Conservation (phyloP, 2,329 filamentous ascomycete species). For the Colletotrichum tofieldiae region DNA sequence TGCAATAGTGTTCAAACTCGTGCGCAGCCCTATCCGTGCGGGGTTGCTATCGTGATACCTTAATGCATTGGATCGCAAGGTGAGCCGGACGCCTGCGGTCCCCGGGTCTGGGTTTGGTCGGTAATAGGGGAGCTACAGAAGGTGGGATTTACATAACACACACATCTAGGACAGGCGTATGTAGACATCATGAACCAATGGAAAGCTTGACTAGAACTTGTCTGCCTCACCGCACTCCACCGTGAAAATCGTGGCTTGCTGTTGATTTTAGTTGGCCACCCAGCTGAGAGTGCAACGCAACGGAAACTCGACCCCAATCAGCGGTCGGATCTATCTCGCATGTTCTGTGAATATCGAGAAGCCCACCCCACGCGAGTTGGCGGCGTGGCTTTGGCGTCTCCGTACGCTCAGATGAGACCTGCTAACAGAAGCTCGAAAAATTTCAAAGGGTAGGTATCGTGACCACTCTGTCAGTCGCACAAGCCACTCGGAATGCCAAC, state of each 20-base stretch:
- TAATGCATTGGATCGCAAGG: slow-evolving; percentile 32
- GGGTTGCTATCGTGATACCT: slow-evolving; percentile 22
- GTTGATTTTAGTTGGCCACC: neutral
- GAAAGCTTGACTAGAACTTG: neutral
- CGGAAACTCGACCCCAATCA: neutral
- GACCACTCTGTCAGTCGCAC: neutral
- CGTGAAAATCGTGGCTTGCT: neutral
- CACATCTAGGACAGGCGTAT: slow-evolving; percentile 28
- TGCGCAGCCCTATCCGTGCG: slow-evolving; percentile 22
- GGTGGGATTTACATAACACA: slow-evolving; percentile 2
- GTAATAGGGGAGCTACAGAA: slow-evolving; percentile 19
- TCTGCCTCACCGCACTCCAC: neutral
- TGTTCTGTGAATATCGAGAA: too few relatives aligned
- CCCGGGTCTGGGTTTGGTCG: slow-evolving; percentile 13
- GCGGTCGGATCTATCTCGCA: neutral
- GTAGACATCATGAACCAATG: slow-evolving; percentile 33
- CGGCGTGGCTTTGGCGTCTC: neutral
- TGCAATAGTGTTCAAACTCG: neutral
- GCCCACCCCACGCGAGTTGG: neutral
- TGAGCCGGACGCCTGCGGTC: slow-evolving; percentile 30
- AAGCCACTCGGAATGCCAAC: neutral
- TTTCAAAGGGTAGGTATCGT: neutral
- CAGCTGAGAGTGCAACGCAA: too few relatives aligned
- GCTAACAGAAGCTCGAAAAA: too few relatives aligned
- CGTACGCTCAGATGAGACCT: neutral